Percentiles rank a stretch among this genome's conserved stretches.
Conservation (phyloP, 306 rosid species). For the Quercus robur region DNA sequence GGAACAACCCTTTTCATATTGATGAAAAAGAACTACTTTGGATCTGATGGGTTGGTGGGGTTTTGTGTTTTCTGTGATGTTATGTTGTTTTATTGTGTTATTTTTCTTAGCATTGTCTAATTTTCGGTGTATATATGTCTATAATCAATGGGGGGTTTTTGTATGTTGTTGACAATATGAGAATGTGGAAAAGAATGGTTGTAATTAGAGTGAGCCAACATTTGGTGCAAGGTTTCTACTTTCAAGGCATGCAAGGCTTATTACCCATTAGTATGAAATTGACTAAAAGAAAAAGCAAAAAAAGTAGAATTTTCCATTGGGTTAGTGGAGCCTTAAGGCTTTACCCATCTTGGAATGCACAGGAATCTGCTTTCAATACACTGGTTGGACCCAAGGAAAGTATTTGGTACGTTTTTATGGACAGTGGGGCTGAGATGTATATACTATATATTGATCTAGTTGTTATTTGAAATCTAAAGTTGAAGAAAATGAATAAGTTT, state of each 20-base stretch:
- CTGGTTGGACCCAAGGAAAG: conserved; percentile 42
- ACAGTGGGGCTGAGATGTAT: conserved; percentile 3
- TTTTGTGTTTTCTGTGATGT: no score
- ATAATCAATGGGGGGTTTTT: no score
- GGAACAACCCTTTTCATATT: no score
- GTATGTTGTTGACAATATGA: no score
- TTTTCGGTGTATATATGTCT: no score
- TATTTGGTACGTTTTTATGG: conserved; percentile 15
- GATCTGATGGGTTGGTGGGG: no score
- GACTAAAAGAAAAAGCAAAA: conserved; percentile 42
- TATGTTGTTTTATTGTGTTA: no score
- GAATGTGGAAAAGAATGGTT: conserved; percentile 31
- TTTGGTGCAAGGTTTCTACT: conserved; percentile 49
- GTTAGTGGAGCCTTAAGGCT: conserved; percentile 46
- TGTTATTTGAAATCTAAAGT: neutral
- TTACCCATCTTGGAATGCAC: conserved; percentile 49
- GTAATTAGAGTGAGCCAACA: conserved; percentile 28
- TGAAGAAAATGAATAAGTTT: conserved; percentile 6
- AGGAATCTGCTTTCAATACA: conserved; percentile 17
- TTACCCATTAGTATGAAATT: conserved; percentile 13
- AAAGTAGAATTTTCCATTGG: conserved; percentile 55
- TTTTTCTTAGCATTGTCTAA: no score
- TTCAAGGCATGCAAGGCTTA: conserved; percentile 68
- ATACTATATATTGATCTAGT: neutral
- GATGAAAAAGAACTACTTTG: no score